A percentile compares a stretch with the other conserved stretches of the same genome.
phyloP scores from a whole-genome alignment of 345 rosid species.

The Aurinia saxatilis region DNA sequence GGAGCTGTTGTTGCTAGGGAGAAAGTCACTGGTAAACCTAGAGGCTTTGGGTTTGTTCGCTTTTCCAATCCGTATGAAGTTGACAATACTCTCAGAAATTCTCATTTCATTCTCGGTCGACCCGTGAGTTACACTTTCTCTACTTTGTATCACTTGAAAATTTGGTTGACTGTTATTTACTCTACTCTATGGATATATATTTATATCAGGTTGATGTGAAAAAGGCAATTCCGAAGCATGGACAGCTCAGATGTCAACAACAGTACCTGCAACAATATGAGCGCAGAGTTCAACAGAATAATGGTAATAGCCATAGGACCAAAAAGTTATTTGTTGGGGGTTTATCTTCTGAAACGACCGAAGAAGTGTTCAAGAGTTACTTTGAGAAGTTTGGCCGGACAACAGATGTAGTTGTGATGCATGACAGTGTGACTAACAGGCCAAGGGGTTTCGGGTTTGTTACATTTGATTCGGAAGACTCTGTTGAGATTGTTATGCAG shows the following conservation, averaged over 20 bases:
- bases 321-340: conserved; percentile 88
- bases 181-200: too few relatives aligned
- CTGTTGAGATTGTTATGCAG: conserved; percentile 58
- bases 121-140: conserved; percentile 41
- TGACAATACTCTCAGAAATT: conserved; percentile 45
- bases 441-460: conserved; percentile 91
- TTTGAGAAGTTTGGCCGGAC: conserved; percentile 69
- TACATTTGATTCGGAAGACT: conserved; percentile 61
- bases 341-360: conserved; percentile 51
- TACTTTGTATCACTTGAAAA: too few relatives aligned
- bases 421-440: conserved; percentile 55
- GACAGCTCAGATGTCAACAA: conserved; percentile 31
- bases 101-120: conserved; percentile 64
- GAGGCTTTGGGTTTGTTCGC: conserved; percentile 72
- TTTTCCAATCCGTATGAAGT: conserved; percentile 46
- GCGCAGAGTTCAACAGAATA: conserved; percentile 5
- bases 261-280: conserved; percentile 23
- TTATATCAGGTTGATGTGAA: conserved; percentile 48
- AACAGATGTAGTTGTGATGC: conserved; percentile 80
- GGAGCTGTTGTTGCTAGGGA: conserved; percentile 49
- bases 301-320: conserved; percentile 25
- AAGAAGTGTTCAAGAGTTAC: conserved; percentile 62
- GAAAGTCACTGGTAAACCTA: conserved; percentile 33
- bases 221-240: conserved; percentile 42
- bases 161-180: too few relatives aligned